A percentile compares a stretch with the other conserved stretches of the same genome.
Conservation (phyloP, 2,329 filamentous ascomycete genomes). For the Phoma sp. region DNA sequence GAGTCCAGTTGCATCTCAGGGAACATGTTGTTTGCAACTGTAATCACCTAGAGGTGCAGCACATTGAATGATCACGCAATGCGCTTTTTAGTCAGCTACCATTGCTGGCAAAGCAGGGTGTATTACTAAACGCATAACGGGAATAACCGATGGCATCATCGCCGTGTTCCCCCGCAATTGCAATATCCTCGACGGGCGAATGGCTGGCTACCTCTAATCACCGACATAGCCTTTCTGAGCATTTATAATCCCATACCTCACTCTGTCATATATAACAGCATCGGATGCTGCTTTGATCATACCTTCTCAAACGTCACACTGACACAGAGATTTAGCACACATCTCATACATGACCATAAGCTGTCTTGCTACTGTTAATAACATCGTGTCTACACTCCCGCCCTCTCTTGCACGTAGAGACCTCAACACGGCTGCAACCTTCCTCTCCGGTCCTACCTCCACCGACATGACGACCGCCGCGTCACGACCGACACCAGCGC, state of each 20-base stretch:
- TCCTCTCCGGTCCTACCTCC: neutral
- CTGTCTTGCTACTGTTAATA: constrained; percentile 7
- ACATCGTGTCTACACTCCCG: constrained; percentile 3
- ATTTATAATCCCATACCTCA: constrained; percentile 38
- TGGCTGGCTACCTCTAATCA: constrained; percentile 4
- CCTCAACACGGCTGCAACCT: neutral
- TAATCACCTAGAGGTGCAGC: neutral
- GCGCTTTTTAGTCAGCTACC: constrained; percentile 32
- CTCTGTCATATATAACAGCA: constrained; percentile 29
- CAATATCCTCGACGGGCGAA: constrained; percentile 19
- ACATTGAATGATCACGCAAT: constrained; percentile 31
- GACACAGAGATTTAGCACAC: neutral
- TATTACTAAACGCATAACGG: constrained; percentile 39
- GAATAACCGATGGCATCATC: constrained; percentile 45
- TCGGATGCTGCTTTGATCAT: constrained; percentile 2
- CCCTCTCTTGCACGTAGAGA: constrained; percentile 6
- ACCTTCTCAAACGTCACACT: constrained; percentile 5
- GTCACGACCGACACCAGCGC: constrained; percentile 50
- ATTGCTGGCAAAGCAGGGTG: constrained; percentile 21
- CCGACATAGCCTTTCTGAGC: constrained; percentile 11
- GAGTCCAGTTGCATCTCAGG: neutral
- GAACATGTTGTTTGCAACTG: too few species aligned
- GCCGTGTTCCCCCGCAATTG: constrained; percentile 28
- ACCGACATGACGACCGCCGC: constrained; percentile 53
- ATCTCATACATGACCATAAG: constrained; percentile 3